phyloP scores from a whole-genome alignment of 306 rosid genomes.

The Vicia sativa region DNA sequence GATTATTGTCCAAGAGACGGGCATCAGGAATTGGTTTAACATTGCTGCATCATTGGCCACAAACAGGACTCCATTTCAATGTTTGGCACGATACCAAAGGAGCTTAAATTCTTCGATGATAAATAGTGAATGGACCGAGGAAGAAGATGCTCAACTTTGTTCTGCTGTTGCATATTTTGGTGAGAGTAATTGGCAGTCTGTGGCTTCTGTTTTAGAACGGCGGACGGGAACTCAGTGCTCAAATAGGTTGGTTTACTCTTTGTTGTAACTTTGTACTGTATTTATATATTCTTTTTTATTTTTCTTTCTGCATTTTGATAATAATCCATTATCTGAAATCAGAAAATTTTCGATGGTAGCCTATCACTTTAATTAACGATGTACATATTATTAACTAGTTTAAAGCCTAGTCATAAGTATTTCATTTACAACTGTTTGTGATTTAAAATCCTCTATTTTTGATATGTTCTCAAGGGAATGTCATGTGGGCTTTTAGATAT shows the following conservation, averaged over 20 bases:
- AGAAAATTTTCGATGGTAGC: background rate
- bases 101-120: conserved; percentile 84
- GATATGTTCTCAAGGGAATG: background rate
- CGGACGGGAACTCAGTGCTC: conserved; percentile 95
- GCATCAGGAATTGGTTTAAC: conserved; percentile 76
- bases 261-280: conserved; percentile 6
- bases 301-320: conserved; percentile 7
- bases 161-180: conserved; percentile 71
- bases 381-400: background rate
- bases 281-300: background rate
- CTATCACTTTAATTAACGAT: background rate
- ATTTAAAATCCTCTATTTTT: conserved; percentile 1
- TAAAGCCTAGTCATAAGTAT: conserved; percentile 5
- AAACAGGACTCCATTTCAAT: conserved; percentile 90
- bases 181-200: conserved; percentile 74
- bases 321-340: conserved; percentile 3
- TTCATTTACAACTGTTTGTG: conserved; percentile 20
- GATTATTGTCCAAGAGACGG: conserved; percentile 60
- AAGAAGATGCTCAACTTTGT: conserved; percentile 81
- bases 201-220: conserved; percentile 84
- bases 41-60: conserved; percentile 70
- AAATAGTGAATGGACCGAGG: conserved; percentile 90
- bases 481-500: conserved; percentile 7
- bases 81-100: conserved; percentile 90
- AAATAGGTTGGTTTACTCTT: conserved; percentile 70